A percentile compares a stretch with the other conserved stretches of the same genome.
Conservation (phyloP, 106 monocot species). For the Allium fistulosum region DNA sequence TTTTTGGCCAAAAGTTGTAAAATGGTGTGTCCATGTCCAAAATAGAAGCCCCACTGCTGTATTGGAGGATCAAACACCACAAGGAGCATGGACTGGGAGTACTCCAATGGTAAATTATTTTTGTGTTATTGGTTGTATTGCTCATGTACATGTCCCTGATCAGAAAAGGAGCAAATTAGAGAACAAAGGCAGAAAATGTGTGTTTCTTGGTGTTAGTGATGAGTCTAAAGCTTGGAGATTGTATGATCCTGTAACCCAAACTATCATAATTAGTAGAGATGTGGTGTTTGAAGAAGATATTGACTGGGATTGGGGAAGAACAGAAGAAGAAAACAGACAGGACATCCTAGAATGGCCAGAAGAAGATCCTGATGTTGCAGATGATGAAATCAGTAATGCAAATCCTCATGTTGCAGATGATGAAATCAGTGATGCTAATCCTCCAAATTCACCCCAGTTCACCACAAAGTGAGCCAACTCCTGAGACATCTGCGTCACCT, state of each 20-base stretch:
- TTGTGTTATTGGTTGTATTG: neutral
- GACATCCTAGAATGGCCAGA: neutral
- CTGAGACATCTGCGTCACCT: neutral
- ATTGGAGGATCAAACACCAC: neutral
- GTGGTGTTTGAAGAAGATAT: neutral
- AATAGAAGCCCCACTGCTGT: neutral
- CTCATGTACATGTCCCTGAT: constrained; percentile 6
- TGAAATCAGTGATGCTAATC: neutral
- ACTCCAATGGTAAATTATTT: constrained; percentile 3
- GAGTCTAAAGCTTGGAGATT: constrained; percentile 5
- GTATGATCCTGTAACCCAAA: constrained; percentile 1
- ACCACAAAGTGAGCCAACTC: neutral
- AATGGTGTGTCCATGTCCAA: constrained; percentile 4
- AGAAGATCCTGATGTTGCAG: neutral
- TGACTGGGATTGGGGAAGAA: neutral
- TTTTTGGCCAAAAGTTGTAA: neutral
- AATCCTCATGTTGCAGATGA: neutral
- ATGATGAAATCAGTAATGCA: neutral
- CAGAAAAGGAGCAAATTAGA: constrained; percentile 1
- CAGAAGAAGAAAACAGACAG: neutral
- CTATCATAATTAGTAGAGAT: neutral
- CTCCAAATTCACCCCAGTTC: neutral
- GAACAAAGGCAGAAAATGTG: neutral
- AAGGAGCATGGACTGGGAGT: constrained; percentile 1
- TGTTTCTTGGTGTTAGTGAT: constrained; percentile 4